These are phyloP conservation scores for Xylaria sp. DNA, from an alignment of 2,329 filamentous ascomycete genomes.

Conservation along the genomic window DNA sequence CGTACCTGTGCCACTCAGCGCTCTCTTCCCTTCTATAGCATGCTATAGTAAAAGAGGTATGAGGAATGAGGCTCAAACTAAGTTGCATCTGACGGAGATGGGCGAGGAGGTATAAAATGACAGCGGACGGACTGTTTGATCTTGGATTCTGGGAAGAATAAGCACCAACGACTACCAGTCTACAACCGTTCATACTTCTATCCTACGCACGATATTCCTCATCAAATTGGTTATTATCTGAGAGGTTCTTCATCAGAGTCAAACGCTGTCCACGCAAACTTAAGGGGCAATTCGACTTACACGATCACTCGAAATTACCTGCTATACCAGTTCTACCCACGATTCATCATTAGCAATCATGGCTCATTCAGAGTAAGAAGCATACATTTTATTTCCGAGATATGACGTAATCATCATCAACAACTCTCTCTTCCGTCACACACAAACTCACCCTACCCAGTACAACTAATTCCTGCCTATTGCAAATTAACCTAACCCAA, in stretches of 20 bases:
- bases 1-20: not conserved
- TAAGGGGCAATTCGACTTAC: not conserved
- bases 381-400: not conserved
- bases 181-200: not conserved
- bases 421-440: not conserved
- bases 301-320: not conserved
- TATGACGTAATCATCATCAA: not conserved
- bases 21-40: constrained; percentile 1
- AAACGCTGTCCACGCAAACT: not conserved
- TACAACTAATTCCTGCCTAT: not conserved
- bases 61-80: constrained; percentile 5
- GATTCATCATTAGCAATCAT: constrained; percentile 3
- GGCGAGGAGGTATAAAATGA: not conserved
- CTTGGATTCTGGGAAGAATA: too few species aligned
- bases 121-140: not conserved
- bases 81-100: not conserved
- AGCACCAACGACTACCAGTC: constrained; percentile 1
- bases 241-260: not conserved
- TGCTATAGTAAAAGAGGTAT: not conserved
- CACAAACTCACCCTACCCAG: not conserved
- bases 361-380: constrained; percentile 19
- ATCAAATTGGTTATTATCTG: not conserved
- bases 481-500: not conserved
- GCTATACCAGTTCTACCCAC: not conserved
- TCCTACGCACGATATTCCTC: not conserved